Evolutionary conservation across 2,329 filamentous ascomycete genomes (phyloP).

Genomic region (Stagonosporopsis tanaceti): DNA sequence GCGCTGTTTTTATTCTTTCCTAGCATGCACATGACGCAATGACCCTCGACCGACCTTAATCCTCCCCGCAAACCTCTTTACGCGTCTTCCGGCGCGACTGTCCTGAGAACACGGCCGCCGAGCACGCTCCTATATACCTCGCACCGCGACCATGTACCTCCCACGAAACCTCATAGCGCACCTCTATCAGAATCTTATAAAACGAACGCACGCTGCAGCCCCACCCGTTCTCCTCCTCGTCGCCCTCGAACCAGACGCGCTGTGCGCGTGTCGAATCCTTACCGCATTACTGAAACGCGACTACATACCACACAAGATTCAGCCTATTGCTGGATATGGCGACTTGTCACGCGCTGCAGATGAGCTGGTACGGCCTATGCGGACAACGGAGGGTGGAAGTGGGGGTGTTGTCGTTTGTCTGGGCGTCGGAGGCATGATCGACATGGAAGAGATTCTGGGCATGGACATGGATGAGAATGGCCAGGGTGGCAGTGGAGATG

Average conservation of each 20-base stretch:
- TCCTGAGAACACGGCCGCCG: conserved; percentile 24
- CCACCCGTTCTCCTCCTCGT: conserved; percentile 91
- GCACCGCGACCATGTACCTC: conserved; percentile 77
- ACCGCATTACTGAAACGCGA: conserved; percentile 94
- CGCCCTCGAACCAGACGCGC: conserved; percentile 91
- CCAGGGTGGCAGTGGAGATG: conserved; percentile 72
- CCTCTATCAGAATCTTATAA: conserved; percentile 88
- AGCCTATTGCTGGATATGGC: conserved; percentile 90
- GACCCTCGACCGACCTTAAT: conserved; percentile 23
- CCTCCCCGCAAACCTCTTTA: conserved; percentile 27
- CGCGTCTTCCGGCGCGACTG: conserved; percentile 39
- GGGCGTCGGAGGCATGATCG: conserved; percentile 90
- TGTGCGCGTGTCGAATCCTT: conserved; percentile 94
- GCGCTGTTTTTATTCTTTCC: conserved; percentile 29
- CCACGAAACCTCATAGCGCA: conserved; percentile 88
- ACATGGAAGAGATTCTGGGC: conserved; percentile 81
- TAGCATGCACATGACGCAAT: conserved; percentile 27
- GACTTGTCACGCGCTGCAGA: conserved; percentile 83
- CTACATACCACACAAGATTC: conserved; percentile 97
- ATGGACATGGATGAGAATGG: conserved; percentile 74
- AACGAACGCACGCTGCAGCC: conserved; percentile 85
- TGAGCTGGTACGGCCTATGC: conserved; percentile 85
- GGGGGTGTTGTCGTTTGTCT: conserved; percentile 92
- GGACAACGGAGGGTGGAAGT: conserved; percentile 80
- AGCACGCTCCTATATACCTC: conserved; percentile 20